Base-by-base conservation (phyloP, 148 eudicot species). In the Rhododendron griersonianum region DNA sequence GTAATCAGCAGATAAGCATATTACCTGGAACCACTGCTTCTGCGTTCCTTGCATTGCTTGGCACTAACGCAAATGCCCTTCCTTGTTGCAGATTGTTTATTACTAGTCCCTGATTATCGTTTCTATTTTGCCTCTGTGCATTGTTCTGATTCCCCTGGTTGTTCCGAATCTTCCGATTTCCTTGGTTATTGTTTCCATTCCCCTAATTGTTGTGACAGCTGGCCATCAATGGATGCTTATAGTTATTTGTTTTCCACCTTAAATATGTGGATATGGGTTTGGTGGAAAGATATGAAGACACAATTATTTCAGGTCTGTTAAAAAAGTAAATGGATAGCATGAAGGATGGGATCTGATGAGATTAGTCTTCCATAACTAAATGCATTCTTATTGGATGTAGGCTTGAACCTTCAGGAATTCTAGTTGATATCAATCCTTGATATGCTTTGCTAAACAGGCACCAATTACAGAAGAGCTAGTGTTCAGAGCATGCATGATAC, bases 401-500 rank as follows among this genome's bases (percentile, higher is more conserved):
- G 85, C 35, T 75, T 13, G 78, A 33, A 76, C 48, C 37, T 44
- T 77, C 39, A 74, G 73, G 45, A 47, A 30, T 75, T 65, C 30
- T 28, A 55, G 61, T 47, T 74, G 28, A 82, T 5, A 25, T 45
- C 15, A 67, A 53, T 63, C 45, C 30, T 25, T 81, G 39, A 79
- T 89, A 65, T 84, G 84, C 86, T 86, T 33, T 75, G 78, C 87
- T 78, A 61, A 87, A 87, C 94, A 97, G 98, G 98, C 98, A 80
- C 99, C 99, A 78, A 73, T 97, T 65, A 95, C 98, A 18, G 99
- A 95, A 89, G 99, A 97, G 90, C 86, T 97, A 92, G 99, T 97
- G 80, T 97, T 97, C 88, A 89, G 98, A 90, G 99, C 99, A 75
- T 97, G 98, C 86, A 97, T 97, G 99, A 93, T 95, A 84, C 95